Percentiles rank a stretch among this genome's conserved stretches.
Evolutionary conservation across 2,329 filamentous ascomycete genomes (phyloP).

Genomic region (Hortaea werneckii): DNA sequence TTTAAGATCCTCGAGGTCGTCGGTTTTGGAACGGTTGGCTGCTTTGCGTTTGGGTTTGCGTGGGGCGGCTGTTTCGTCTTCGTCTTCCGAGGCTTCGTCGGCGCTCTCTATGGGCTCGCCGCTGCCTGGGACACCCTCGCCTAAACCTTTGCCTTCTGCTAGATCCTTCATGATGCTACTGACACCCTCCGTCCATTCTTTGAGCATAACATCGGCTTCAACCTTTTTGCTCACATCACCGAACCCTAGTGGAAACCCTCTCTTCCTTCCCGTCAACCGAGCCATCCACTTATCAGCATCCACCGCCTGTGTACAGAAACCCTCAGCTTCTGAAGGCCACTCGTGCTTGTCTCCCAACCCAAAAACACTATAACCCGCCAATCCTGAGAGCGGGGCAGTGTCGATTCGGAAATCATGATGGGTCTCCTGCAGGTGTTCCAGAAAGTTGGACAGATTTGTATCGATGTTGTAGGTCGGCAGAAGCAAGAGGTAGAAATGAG

Average conservation of each 20-base stretch:
- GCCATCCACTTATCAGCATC: slow-evolving; percentile 95
- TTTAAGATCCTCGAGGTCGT: slow-evolving; percentile 73
- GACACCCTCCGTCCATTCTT: slow-evolving; percentile 71
- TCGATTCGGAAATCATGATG: slow-evolving; percentile 97
- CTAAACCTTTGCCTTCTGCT: slow-evolving; percentile 42
- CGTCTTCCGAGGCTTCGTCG: slow-evolving; percentile 54
- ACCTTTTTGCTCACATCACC: slow-evolving; percentile 60
- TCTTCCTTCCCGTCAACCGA: slow-evolving; percentile 75
- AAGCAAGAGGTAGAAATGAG: slow-evolving; percentile 70
- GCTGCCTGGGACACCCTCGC: slow-evolving; percentile 64
- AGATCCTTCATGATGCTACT: slow-evolving; percentile 58
- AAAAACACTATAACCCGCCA: slow-evolving; percentile 87
- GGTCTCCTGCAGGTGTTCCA: slow-evolving; percentile 80
- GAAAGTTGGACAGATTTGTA: slow-evolving; percentile 75
- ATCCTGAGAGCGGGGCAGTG: slow-evolving; percentile 63
- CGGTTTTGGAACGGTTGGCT: slow-evolving; percentile 36
- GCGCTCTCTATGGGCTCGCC: slow-evolving; percentile 80
- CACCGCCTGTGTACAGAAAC: slow-evolving; percentile 86
- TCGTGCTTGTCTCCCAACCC: slow-evolving; percentile 85
- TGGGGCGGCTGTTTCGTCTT: slow-evolving; percentile 23
- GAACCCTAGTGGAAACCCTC: slow-evolving; percentile 81
- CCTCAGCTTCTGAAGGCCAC: slow-evolving; percentile 83
- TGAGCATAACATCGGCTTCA: slow-evolving; percentile 55
- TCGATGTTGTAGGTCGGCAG: slow-evolving; percentile 94
- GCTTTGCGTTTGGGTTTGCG: slow-evolving; percentile 33